Conservation (phyloP, 148 eudicot genomes). For the Oxyria digyna region DNA sequence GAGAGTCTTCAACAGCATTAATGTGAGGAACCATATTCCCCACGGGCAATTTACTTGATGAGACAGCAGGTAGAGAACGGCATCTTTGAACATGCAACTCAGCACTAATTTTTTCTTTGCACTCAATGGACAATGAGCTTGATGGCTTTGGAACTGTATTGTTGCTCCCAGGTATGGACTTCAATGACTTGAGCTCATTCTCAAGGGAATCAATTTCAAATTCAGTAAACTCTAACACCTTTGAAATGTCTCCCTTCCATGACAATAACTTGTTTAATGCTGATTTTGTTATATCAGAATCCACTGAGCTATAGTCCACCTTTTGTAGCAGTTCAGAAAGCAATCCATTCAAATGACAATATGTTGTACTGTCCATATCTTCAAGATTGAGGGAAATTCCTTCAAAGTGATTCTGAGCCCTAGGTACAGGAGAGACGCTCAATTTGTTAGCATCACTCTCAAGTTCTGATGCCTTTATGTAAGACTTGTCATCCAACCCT, state of each 20-base stretch:
- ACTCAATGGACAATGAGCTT: constrained; percentile 20
- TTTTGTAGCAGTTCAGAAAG: constrained; percentile 40
- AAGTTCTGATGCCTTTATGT: constrained; percentile 18
- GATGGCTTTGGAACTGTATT: constrained; percentile 24
- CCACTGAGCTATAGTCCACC: constrained; percentile 30
- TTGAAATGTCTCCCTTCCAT: constrained; percentile 57
- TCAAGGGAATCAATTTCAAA: constrained; percentile 80
- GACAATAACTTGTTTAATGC: constrained; percentile 49
- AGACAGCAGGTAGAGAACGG: constrained; percentile 26
- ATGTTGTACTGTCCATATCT: constrained; percentile 27
- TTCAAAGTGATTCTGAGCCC: constrained; percentile 27
- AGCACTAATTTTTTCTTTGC: constrained; percentile 23
- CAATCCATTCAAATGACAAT: constrained; percentile 41
- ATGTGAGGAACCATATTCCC: constrained; percentile 17
- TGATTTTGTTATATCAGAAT: constrained; percentile 36
- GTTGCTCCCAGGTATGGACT: constrained; percentile 16
- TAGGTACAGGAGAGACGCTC: constrained; percentile 29
- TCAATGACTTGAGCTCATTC: constrained; percentile 53
- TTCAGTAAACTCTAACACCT: constrained; percentile 67
- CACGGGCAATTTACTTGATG: constrained; percentile 24
- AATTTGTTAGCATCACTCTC: constrained; percentile 35
- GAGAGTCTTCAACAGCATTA: constrained; percentile 18
- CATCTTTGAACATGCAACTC: constrained; percentile 25
- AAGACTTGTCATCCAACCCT: constrained; percentile 58
- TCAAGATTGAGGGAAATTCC: constrained; percentile 37